Percentiles rank a stretch among this genome's conserved stretches.
Evolutionary conservation across 148 eudicot genomes (phyloP).

Genomic region (Cornus florida): DNA sequence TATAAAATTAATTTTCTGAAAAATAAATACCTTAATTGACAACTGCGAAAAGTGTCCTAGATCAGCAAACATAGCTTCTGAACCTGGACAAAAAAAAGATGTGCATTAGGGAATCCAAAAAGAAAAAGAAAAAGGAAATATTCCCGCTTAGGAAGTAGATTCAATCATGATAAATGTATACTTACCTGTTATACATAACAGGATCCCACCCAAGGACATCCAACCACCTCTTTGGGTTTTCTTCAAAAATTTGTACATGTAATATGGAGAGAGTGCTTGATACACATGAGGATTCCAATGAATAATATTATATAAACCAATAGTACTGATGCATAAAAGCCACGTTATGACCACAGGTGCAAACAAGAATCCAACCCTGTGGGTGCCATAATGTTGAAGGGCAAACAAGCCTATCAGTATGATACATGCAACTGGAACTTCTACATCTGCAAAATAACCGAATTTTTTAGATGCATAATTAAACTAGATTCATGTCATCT

Average conservation of each 20-base stretch:
- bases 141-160: not conserved
- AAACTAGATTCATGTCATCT: not conserved
- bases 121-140: not conserved
- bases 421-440: constrained; percentile 69
- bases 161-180: not conserved
- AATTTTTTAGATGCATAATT: not conserved
- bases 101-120: not conserved
- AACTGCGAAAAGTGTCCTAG: constrained; percentile 75
- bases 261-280: constrained; percentile 64
- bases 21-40: constrained; percentile 56
- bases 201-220: constrained; percentile 75
- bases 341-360: constrained; percentile 68
- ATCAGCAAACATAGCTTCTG: constrained; percentile 87
- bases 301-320: constrained; percentile 66
- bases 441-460: constrained; percentile 54
- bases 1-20: not conserved
- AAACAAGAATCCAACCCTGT: constrained; percentile 69
- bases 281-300: constrained; percentile 72
- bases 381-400: constrained; percentile 81
- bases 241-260: constrained; percentile 64
- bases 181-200: constrained; percentile 68
- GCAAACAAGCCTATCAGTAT: constrained; percentile 67
- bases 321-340: constrained; percentile 63
- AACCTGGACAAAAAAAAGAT: constrained; percentile 39
- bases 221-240: constrained; percentile 69